Conservation (phyloP, 1,139 yeast genomes). For the Suhomyces ambrosiae region DNA sequence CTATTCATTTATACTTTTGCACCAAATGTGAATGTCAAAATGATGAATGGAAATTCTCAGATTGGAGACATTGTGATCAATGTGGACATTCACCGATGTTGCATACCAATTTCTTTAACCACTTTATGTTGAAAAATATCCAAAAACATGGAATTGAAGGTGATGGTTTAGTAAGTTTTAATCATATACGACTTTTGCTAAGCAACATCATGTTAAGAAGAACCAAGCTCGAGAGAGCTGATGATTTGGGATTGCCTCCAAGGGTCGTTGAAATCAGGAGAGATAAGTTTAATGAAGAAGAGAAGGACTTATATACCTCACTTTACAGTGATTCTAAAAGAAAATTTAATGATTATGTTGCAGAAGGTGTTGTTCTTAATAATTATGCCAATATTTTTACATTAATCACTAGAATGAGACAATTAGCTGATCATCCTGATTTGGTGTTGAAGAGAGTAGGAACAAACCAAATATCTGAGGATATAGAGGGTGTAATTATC, state of each 20-base stretch:
- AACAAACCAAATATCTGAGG: conserved; percentile 37
- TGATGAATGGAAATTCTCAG: conserved; percentile 79
- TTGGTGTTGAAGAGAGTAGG: conserved; percentile 75
- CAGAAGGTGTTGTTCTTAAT: conserved; percentile 91
- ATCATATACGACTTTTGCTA: conserved; percentile 70
- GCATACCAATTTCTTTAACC: conserved; percentile 93
- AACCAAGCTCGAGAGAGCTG: conserved; percentile 94
- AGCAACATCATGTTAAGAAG: conserved; percentile 87
- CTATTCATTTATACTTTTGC: conserved; percentile 88
- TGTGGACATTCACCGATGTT: conserved; percentile 95
- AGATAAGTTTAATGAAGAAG: conserved; percentile 90
- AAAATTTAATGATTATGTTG: conserved; percentile 83
- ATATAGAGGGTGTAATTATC: conserved; percentile 64
- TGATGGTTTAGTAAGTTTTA: conserved; percentile 77
- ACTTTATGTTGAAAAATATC: conserved; percentile 89
- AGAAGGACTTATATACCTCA: conserved; percentile 85
- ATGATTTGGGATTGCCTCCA: conserved; percentile 95
- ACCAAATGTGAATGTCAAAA: conserved; percentile 85
- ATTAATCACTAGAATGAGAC: conserved; percentile 94
- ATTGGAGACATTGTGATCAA: conserved; percentile 77
- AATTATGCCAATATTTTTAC: conserved; percentile 97
- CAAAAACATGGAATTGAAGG: conserved; percentile 79
- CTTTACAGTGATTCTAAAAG: conserved; percentile 85
- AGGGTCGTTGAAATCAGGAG: conserved; percentile 84
- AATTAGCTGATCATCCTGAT: conserved; percentile 97